Conservation (phyloP, 106 monocot species). For the Iris macrosiphon region DNA sequence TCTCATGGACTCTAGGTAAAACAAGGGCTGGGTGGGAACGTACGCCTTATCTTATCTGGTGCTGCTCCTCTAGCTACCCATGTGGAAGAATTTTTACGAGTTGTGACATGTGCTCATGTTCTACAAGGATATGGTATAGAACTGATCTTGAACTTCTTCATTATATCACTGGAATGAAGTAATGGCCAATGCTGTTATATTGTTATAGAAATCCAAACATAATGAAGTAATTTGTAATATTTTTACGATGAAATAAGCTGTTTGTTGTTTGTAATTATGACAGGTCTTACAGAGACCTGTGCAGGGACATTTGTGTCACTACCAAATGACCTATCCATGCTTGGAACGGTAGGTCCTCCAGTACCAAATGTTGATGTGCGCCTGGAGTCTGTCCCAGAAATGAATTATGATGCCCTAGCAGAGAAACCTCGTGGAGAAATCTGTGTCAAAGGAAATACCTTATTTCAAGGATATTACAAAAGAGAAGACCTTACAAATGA, state of each 20-base stretch:
- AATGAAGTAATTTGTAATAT: too few relatives aligned
- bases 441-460: slow-evolving; percentile 75
- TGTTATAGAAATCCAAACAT: too few relatives aligned
- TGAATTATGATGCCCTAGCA: slow-evolving; percentile 83
- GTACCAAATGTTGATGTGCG: slow-evolving; percentile 79
- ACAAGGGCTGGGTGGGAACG: slow-evolving; percentile 78
- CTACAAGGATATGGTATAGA: slow-evolving; percentile 88
- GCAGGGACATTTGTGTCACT: slow-evolving; percentile 88
- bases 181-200: too few relatives aligned
- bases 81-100: slow-evolving; percentile 80
- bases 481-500: slow-evolving; percentile 86
- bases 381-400: slow-evolving; percentile 92
- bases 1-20: slow-evolving; percentile 49
- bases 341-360: slow-evolving; percentile 93
- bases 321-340: slow-evolving; percentile 63
- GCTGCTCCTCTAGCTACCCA: slow-evolving; percentile 84
- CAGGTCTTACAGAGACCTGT: slow-evolving; percentile 91
- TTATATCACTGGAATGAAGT: too few relatives aligned
- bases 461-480: slow-evolving; percentile 95
- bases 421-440: slow-evolving; percentile 68
- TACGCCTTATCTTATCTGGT: slow-evolving; percentile 83
- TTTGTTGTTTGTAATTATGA: too few relatives aligned
- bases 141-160: neutral
- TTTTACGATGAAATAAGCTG: too few relatives aligned
- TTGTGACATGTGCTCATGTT: slow-evolving; percentile 79